Percentiles rank a stretch among this genome's conserved stretches.
Conservation (phyloP, 1,284 basidiomycete genomes). For the Cutaneotrichosporon curvatum region DNA sequence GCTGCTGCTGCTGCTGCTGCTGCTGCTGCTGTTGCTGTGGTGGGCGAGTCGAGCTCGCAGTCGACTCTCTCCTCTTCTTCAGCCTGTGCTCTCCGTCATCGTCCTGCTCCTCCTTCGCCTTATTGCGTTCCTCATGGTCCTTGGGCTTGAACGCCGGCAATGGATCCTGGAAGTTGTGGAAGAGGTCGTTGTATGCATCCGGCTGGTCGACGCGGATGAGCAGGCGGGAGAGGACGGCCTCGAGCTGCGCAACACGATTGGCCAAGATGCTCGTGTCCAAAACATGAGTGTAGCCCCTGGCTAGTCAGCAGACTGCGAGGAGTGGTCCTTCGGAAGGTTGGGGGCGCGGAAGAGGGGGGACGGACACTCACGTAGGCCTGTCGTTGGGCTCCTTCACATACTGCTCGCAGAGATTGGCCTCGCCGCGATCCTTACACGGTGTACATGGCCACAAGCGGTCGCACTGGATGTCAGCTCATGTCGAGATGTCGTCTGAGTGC, state of each 20-base stretch:
- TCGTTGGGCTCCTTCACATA: conserved; percentile 18
- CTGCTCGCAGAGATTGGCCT: conserved; percentile 17
- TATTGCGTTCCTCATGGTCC: conserved; percentile 4
- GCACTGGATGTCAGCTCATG: conserved; percentile 2
- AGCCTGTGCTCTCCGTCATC: not conserved
- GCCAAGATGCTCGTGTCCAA: conserved; percentile 20
- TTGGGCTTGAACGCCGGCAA: conserved; percentile 12
- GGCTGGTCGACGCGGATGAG: conserved; percentile 11
- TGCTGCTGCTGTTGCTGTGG: too few relatives aligned
- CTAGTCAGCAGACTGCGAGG: conserved; percentile 2
- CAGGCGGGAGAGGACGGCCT: conserved; percentile 15
- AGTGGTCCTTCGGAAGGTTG: too few relatives aligned
- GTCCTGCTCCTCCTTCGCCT: conserved; percentile 1
- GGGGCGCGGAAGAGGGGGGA: too few relatives aligned
- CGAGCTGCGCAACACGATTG: conserved; percentile 20
- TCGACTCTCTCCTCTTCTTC: not conserved
- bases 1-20: too few relatives aligned
- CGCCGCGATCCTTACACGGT: conserved; percentile 19
- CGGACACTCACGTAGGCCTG: conserved; percentile 15
- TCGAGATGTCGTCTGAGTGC: not conserved
- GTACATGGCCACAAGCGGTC: conserved; percentile 18
- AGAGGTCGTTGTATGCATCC: conserved; percentile 13
- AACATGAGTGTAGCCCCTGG: conserved; percentile 25
- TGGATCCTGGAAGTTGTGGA: conserved; percentile 13
- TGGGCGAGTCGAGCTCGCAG: too few relatives aligned